Evolutionary conservation across 1,139 yeast species (phyloP), one percentile per base, ranked within the genome.

Genomic region (Kluyveromyces marxianus): DNA sequence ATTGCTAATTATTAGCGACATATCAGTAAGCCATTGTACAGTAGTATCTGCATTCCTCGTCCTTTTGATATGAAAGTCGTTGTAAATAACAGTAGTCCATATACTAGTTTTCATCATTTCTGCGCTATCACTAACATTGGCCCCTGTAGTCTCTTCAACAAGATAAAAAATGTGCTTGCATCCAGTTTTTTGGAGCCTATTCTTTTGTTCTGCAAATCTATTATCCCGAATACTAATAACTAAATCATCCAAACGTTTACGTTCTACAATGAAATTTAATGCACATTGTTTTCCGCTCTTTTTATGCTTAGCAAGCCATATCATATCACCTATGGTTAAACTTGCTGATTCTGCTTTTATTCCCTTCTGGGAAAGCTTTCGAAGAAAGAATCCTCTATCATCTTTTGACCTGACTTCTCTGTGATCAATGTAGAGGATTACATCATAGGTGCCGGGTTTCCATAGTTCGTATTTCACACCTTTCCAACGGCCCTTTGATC

Each of bases 241-340:
- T 57, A 94, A 74, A 69, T 94, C 99, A 60, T 87, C 96, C 39
- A 89, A 66, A 48, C 96, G 69, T 64, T 94, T 94, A 36, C 99
- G 73, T 65, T 94, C 99, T 47, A 94, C 75, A 28, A 92, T 83
- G 52, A 77, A 81, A 58, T 90, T 87, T 25, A 94, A 65, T 0
- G 87, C 82, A 2, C 82, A 89, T 48, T 81, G 82, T 48, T 75
- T 74, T 1, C 76, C 73, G 0, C 86, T 77, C 0, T 51, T 56
- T 44, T 68, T 74, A 58, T 89, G 76, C 49, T 74, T 74, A 0
- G 97, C 98, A 3, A 89, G 73, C 98, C 98, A 94, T 7, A 85
- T 56, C 1, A 83, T 81, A 69, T 94, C 99, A 1, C 98, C 97
- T 2, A 90, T 78, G 0, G 95, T 69, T 35, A 94, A 69, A 1